Percentiles rank a stretch among this genome's conserved stretches.
Conservation (phyloP, 1,284 basidiomycete species). For the Bondarzewia mesenterica region DNA sequence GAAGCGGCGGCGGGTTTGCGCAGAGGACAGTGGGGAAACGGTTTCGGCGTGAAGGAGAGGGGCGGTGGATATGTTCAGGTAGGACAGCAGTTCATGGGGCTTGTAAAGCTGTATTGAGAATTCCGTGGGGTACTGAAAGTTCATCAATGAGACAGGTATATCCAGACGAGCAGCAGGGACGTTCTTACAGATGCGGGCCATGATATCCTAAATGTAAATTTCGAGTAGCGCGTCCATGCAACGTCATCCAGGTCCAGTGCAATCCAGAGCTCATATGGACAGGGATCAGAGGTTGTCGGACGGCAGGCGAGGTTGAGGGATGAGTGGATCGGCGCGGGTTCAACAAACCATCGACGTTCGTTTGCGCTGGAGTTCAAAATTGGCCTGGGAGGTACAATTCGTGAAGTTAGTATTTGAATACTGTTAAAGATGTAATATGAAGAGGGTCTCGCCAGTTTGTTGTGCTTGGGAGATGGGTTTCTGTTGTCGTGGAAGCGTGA, state of each 20-base stretch:
- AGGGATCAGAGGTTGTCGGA: conserved; percentile 14
- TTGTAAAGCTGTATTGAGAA: conserved; percentile 16
- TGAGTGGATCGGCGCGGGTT: conserved; percentile 36
- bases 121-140: conserved; percentile 22
- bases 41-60: conserved; percentile 5
- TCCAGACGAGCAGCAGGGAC: background rate
- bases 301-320: conserved; percentile 19
- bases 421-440: conserved; percentile 28
- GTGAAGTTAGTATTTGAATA: background rate
- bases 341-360: conserved; percentile 27
- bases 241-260: conserved; percentile 40
- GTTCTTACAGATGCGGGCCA: conserved; percentile 60
- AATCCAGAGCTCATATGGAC: conserved; percentile 50
- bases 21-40: conserved; percentile 3
- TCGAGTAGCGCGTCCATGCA: conserved; percentile 36
- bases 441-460: conserved; percentile 15
- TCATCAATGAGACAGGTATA: background rate
- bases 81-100: conserved; percentile 13
- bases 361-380: conserved; percentile 18
- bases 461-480: conserved; percentile 15
- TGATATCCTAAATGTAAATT: conserved; percentile 55
- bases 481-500: background rate
- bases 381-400: conserved; percentile 19
- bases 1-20: conserved; percentile 34
- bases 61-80: conserved; percentile 4